A percentile compares a stretch with the other conserved stretches of the same genome.
Conservation (phyloP, 306 rosid species). For the Rubus parviflorus region DNA sequence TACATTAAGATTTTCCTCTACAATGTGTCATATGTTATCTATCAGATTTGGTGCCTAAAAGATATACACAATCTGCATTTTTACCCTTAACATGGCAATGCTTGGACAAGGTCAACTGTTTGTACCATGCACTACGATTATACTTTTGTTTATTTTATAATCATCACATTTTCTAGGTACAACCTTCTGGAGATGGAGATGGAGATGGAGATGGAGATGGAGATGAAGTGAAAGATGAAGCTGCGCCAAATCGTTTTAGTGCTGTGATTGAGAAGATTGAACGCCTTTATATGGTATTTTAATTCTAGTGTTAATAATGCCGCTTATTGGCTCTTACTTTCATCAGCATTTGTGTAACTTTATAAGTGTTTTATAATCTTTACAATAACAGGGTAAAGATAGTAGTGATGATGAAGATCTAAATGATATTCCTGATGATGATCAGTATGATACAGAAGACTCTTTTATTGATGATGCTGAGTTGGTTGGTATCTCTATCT, state of each 20-base stretch:
- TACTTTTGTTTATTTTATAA: not conserved
- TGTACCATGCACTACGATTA: not conserved
- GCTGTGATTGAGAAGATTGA: slow-evolving; percentile 98
- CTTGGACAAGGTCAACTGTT: not conserved
- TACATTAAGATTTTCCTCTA: not conserved
- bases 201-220: slow-evolving; percentile 36
- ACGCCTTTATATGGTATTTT: slow-evolving; percentile 81
- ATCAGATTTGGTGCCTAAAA: not conserved
- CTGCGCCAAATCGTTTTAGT: slow-evolving; percentile 86
- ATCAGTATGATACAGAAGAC: slow-evolving; percentile 98
- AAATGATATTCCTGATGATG: slow-evolving; percentile 79
- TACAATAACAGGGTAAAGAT: slow-evolving; percentile 70
- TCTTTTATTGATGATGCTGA: slow-evolving; percentile 97
- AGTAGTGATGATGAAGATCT: slow-evolving; percentile 92
- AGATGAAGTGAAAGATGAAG: slow-evolving; percentile 60
- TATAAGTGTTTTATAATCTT: not conserved
- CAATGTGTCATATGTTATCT: not conserved
- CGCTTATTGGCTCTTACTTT: not conserved
- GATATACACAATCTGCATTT: not conserved
- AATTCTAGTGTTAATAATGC: not conserved
- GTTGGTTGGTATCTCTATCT: slow-evolving; percentile 61
- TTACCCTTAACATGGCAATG: not conserved
- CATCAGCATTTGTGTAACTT: not conserved
- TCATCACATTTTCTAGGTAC: slow-evolving; percentile 43
- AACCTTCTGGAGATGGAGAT: slow-evolving; percentile 50